These are phyloP conservation scores for Aquilaria malaccensis DNA, from an alignment of 345 rosid genomes.

Conservation along the genomic window DNA sequence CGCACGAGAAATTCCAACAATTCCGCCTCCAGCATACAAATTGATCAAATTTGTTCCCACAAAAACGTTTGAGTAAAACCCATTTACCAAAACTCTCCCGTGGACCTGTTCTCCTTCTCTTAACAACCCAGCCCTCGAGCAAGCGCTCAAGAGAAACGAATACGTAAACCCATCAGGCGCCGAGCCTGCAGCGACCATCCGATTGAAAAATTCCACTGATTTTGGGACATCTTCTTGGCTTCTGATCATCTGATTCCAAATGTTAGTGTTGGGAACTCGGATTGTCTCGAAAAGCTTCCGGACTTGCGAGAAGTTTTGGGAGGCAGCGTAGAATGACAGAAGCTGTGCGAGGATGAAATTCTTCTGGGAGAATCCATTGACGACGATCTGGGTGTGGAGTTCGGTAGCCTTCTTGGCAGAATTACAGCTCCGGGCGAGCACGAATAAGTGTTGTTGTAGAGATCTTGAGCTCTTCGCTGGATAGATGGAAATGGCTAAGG, in stretches of 20 bases:
- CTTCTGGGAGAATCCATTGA: conserved; percentile 28
- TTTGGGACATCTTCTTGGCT: conserved; percentile 21
- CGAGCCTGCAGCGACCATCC: conserved; percentile 25
- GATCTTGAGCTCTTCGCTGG: conserved; percentile 17
- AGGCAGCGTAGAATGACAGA: conserved; percentile 23
- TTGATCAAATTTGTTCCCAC: conserved; percentile 40
- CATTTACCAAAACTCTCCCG: conserved; percentile 30
- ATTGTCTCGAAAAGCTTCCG: conserved; percentile 14
- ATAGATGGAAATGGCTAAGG: conserved; percentile 10
- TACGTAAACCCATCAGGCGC: conserved; percentile 41
- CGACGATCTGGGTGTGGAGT: conserved; percentile 28
- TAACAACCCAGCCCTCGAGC: conserved; percentile 23
- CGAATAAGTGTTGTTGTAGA: conserved; percentile 29
- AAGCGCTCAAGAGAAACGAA: conserved; percentile 38
- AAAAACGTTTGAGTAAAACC: conserved; percentile 30
- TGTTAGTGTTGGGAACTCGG: conserved; percentile 25
- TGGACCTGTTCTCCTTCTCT: conserved; percentile 44
- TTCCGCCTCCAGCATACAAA: conserved; percentile 22
- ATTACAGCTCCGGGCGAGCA: conserved; percentile 20
- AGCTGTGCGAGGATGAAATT: conserved; percentile 27
- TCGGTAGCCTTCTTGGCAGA: conserved; percentile 12
- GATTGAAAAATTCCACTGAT: conserved; percentile 27
- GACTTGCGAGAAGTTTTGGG: conserved; percentile 16
- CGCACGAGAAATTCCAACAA: conserved; percentile 15
- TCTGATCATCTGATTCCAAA: conserved; percentile 52